Evolutionary conservation across 2,329 filamentous ascomycete species (phyloP).

Genomic region (Calonectria pseudoturangicola): DNA sequence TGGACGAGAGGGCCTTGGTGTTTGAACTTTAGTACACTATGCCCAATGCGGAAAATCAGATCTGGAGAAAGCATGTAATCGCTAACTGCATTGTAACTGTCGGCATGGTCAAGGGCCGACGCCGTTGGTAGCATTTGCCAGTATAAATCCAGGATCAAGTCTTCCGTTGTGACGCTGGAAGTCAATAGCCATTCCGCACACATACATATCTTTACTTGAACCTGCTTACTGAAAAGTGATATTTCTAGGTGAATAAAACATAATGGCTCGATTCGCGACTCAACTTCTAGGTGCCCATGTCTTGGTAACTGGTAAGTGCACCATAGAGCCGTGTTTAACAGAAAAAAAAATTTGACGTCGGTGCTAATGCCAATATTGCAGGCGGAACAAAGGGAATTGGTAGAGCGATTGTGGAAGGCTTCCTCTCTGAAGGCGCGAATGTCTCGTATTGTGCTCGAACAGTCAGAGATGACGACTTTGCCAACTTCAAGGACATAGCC

Average conservation of each 20-base stretch:
- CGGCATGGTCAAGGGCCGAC: no score
- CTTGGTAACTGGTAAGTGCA: slow-evolving; percentile 37
- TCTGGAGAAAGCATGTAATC: neutral
- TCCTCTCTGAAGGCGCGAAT: slow-evolving; percentile 53
- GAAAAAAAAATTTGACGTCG: neutral
- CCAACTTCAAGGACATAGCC: slow-evolving; percentile 30
- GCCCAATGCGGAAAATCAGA: slow-evolving; percentile 25
- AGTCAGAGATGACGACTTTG: slow-evolving; percentile 48
- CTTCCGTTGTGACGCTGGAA: neutral
- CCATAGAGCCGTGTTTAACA: neutral
- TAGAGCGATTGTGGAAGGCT: slow-evolving; percentile 45
- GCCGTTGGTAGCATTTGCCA: neutral
- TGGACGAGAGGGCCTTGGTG: no score
- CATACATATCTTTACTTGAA: neutral
- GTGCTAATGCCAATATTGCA: slow-evolving; percentile 19
- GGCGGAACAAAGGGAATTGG: slow-evolving; percentile 55
- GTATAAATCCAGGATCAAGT: neutral
- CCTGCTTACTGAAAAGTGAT: neutral
- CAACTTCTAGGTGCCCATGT: slow-evolving; percentile 42
- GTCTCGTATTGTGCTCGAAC: slow-evolving; percentile 53
- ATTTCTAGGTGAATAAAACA: neutral
- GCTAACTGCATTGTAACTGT: neutral
- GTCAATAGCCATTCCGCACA: neutral
- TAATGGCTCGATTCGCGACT: slow-evolving; percentile 41
- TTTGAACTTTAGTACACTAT: neutral